A percentile compares a stretch with the other conserved stretches of the same genome.
phyloP scores from a whole-genome alignment of 306 rosid genomes.

The Clitoria ternatea region DNA sequence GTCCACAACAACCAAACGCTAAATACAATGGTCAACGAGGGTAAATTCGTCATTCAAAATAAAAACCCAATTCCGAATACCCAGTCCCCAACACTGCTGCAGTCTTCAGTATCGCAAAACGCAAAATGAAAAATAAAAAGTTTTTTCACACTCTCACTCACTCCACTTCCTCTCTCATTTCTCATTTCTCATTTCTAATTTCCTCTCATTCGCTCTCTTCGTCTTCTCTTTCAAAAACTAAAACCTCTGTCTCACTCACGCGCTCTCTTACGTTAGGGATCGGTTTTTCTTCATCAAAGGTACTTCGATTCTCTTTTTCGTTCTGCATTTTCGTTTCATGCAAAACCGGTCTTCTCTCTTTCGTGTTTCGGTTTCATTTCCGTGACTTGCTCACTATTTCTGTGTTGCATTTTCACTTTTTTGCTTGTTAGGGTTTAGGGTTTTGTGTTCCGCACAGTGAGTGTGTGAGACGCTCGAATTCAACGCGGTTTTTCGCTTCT shows the following conservation, averaged over 20 bases:
- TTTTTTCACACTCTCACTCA: not conserved
- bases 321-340: slow-evolving; percentile 25
- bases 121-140: too few species aligned
- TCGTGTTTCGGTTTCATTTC: not conserved
- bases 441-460: not conserved
- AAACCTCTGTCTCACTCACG: not conserved
- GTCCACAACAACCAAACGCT: too few species aligned
- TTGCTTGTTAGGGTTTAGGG: slow-evolving; percentile 17
- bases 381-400: not conserved
- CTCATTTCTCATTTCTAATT: not conserved
- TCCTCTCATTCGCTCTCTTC: not conserved
- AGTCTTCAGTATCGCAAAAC: too few species aligned
- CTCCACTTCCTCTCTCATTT: not conserved
- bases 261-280: not conserved
- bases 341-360: not conserved
- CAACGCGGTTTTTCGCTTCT: not conserved
- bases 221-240: not conserved
- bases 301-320: not conserved
- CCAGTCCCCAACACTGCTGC: too few species aligned
- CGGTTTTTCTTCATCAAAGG: not conserved
- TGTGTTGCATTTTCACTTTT: not conserved
- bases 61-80: too few species aligned
- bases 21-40: too few species aligned
- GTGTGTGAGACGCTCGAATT: not conserved
- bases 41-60: too few species aligned